Evolutionary conservation across 192 early-diverging fungal genomes (phyloP), one percentile per base, ranked within the genome.

Genomic region (Kickxella alabastrina): DNA sequence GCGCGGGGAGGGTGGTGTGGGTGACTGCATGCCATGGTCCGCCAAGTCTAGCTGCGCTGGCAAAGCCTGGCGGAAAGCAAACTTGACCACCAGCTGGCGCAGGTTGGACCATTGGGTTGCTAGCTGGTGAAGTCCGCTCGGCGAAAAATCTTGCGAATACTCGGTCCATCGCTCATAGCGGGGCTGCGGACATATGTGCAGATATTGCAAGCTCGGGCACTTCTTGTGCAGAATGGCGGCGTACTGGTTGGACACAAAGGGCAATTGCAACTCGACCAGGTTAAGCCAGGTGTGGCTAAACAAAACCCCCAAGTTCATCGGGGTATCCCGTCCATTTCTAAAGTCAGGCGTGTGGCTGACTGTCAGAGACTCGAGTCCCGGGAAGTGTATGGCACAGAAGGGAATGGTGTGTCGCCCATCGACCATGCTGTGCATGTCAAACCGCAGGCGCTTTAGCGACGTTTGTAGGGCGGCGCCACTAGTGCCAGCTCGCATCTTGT

Each of bases 141-240:
- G 57, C 26, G 71, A 52, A 24, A 68, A 75, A 14, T 50, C 35
- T 43, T 67, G 64, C 10, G 64, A 54, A 50, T 75, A 75, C 6
- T 52, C 65, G 1, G 71, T 41, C 71, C 71, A 75, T 23, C 71
- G 52, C 56, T 75, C 71, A 43, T 75, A 75, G 6, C 71, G 71
- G n/a, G 64, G 60, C 24, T 59, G 65, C 1, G 71, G 71, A 0
- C 49, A 38, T 50, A 75, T 63, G 51, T 43, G 15, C 24, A 75
- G 48, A 37, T 47, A 68, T 28, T 54, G 71, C 37, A 75, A 19
- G 5, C 27, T 40, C n/a, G 71, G 71, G 24, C 71, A 75, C 28
- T 75, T 75, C 52, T 58, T 49, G 6, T 43, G 48, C 48, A 75
- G 57, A 14, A 53, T 26, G 23, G 14, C 38, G 36, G 51, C 52